phyloP scores from a whole-genome alignment of 2,329 filamentous ascomycete species.

The Fusarium torulosum region DNA sequence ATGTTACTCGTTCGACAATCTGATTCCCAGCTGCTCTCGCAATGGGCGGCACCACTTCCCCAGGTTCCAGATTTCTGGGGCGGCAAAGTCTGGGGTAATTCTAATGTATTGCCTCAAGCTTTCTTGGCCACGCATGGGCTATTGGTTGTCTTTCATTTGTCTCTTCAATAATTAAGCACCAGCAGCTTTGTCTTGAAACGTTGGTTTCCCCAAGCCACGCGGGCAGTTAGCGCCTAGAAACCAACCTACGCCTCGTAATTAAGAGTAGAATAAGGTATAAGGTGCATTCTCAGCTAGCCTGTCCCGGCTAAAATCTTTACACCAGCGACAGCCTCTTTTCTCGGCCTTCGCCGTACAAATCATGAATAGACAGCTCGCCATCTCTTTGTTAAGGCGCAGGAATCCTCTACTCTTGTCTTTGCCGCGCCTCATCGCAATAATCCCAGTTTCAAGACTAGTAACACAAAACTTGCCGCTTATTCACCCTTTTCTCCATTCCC shows the following conservation, averaged over 20 bases:
- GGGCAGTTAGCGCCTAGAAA: not conserved
- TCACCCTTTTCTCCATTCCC: not conserved
- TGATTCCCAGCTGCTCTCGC: slow-evolving; percentile 1
- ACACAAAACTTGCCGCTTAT: not conserved
- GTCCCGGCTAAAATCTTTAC: slow-evolving; percentile 18
- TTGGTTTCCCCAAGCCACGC: not conserved
- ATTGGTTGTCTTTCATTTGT: slow-evolving; percentile 1
- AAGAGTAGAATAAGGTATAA: not conserved
- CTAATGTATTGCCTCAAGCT: slow-evolving; percentile 1
- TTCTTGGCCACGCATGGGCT: slow-evolving; percentile 12
- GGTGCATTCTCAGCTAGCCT: slow-evolving; percentile 1
- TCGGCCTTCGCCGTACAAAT: not conserved
- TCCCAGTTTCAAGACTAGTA: not conserved
- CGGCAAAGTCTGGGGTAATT: slow-evolving; percentile 27
- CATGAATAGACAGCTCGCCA: not conserved
- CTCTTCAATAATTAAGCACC: not conserved
- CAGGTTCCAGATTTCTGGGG: slow-evolving; percentile 2
- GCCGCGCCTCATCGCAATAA: not conserved
- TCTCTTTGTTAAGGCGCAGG: too few species aligned
- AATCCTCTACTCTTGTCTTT: not conserved
- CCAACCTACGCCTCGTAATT: not conserved
- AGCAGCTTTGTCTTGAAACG: slow-evolving; percentile 11
- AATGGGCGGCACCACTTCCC: not conserved
- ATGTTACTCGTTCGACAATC: slow-evolving; percentile 16
- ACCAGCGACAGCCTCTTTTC: slow-evolving; percentile 5